Evolutionary conservation across 306 rosid species (phyloP).

Genomic region (Oemleria cerasiformis): DNA sequence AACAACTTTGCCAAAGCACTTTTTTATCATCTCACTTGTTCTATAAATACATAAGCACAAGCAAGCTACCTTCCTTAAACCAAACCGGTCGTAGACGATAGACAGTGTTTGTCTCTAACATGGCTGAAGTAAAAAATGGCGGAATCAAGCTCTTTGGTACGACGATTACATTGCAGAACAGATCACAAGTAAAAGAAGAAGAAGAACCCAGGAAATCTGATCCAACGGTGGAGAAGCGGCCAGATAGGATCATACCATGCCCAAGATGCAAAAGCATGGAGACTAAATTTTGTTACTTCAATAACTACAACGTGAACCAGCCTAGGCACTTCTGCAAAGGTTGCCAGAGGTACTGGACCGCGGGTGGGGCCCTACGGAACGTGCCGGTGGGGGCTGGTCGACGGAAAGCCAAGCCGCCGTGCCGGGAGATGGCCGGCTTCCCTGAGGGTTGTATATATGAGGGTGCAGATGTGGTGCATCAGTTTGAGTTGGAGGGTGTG

Average conservation of each 20-base stretch:
- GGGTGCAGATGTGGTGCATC: conserved; percentile 38
- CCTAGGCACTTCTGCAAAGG: conserved; percentile 90
- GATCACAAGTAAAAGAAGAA: conserved; percentile 13
- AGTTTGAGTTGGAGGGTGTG: conserved; percentile 45
- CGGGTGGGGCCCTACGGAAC: conserved; percentile 90
- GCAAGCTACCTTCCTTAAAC: conserved; percentile 6
- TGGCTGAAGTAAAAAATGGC: conserved; percentile 45
- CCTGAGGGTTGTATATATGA: conserved; percentile 44
- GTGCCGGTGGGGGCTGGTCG: conserved; percentile 83
- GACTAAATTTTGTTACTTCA: conserved; percentile 94
- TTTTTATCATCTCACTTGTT: conserved; percentile 26
- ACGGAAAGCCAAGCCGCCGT: conserved; percentile 58
- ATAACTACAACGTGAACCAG: conserved; percentile 89
- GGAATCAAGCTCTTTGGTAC: conserved; percentile 90
- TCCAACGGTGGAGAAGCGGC: conserved; percentile 40
- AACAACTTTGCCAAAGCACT: conserved; percentile 39
- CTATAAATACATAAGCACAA: conserved; percentile 3
- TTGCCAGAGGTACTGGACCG: conserved; percentile 92
- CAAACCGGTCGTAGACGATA: neutral
- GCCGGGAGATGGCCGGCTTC: conserved; percentile 31
- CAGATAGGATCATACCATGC: conserved; percentile 73
- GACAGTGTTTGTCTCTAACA: neutral
- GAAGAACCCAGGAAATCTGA: conserved; percentile 38
- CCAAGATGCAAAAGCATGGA: conserved; percentile 96
- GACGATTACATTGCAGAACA: conserved; percentile 46